These are phyloP conservation scores for Cubamyces lactineus DNA, from an alignment of 768 basidiomycete species.

Conservation along the genomic window DNA sequence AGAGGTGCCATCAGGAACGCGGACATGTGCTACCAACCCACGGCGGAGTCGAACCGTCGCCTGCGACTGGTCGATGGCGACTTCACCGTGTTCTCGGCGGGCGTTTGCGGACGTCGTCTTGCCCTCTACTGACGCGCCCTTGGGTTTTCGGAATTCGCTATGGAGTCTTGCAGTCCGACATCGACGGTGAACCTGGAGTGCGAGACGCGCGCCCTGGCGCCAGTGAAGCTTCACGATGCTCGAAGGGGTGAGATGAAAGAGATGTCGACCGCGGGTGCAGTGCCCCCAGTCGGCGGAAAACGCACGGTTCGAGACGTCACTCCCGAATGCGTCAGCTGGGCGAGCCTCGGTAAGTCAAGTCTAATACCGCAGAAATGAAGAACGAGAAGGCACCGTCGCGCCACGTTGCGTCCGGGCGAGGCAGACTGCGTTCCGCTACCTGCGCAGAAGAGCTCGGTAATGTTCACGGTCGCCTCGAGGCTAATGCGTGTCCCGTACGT, in stretches of 20 bases:
- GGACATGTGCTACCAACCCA: constrained; percentile 21
- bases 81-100: too few species aligned
- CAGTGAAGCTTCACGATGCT: background rate
- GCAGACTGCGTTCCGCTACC: background rate
- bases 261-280: constrained; percentile 7
- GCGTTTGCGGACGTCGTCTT: too few species aligned
- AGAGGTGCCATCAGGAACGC: constrained; percentile 13
- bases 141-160: too few species aligned
- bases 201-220: background rate
- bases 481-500: constrained; percentile 2
- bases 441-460: constrained; percentile 1
- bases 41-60: constrained; percentile 16
- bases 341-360: background rate
- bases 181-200: too few species aligned
- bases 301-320: background rate
- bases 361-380: background rate
- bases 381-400: background rate
- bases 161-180: too few species aligned
- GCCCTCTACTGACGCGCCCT: too few species aligned
- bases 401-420: constrained; percentile 6
- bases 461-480: constrained; percentile 9
- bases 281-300: background rate
- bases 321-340: too few species aligned
- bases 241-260: background rate
- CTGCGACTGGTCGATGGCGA: too few species aligned